Conservation (phyloP, 1,284 basidiomycete species). For the Kwoniella shivajii region DNA sequence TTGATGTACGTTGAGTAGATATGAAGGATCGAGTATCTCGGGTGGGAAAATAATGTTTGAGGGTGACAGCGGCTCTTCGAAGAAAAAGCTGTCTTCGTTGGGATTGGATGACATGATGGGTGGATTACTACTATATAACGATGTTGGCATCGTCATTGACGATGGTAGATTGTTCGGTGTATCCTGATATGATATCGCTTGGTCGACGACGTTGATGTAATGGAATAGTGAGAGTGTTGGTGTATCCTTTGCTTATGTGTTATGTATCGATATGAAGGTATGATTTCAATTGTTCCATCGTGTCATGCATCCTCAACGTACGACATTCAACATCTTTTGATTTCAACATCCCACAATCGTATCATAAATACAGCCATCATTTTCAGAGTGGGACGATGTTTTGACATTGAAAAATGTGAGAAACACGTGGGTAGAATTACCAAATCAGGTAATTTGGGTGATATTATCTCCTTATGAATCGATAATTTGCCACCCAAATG, state of each 20-base stretch:
- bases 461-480: too few relatives aligned
- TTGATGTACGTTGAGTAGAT: conserved; percentile 11
- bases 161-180: background rate
- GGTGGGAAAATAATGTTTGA: conserved; percentile 32
- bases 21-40: conserved; percentile 23
- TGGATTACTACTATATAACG: conserved; percentile 3
- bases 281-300: too few relatives aligned
- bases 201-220: too few relatives aligned
- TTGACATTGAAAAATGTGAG: background rate
- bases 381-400: too few relatives aligned
- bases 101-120: background rate
- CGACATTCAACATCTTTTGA: too few relatives aligned
- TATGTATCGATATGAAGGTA: too few relatives aligned
- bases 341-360: too few relatives aligned
- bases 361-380: too few relatives aligned
- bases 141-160: conserved; percentile 16
- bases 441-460: conserved; percentile 1
- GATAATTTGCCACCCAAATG: conserved; percentile 10
- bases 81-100: conserved; percentile 24
- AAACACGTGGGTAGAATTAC: conserved; percentile 12
- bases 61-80: conserved; percentile 29
- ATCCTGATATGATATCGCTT: conserved; percentile 2
- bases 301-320: too few relatives aligned
- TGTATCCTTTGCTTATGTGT: background rate
- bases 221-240: too few relatives aligned